phyloP scores from a whole-genome alignment of 306 rosid species.

The Mimosa bimucronata region DNA sequence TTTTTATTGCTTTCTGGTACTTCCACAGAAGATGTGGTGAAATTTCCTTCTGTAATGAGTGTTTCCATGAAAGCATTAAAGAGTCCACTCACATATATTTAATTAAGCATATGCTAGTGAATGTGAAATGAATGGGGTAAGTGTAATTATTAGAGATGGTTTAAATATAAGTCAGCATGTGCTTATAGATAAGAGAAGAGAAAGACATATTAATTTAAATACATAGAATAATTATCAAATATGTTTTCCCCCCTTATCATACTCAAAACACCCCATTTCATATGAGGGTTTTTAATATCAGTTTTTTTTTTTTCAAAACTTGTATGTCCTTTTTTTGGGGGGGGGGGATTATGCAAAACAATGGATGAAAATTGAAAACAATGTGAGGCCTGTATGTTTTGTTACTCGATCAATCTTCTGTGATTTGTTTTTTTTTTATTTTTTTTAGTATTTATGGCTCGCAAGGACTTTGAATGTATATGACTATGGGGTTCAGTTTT shows the following conservation, averaged over 20 bases:
- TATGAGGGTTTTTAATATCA: neutral
- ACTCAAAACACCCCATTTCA: neutral
- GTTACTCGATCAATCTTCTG: neutral
- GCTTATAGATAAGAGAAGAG: neutral
- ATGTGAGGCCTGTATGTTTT: neutral
- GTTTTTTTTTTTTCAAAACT: neutral
- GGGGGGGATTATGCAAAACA: too few relatives aligned
- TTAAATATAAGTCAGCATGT: neutral
- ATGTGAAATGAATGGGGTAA: neutral
- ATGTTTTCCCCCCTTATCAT: neutral
- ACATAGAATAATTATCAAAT: neutral
- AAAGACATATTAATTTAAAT: neutral
- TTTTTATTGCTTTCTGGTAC: slow-evolving; percentile 20
- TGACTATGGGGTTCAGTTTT: too few relatives aligned
- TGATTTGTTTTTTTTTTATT: neutral
- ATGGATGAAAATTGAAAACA: too few relatives aligned
- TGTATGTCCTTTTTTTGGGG: too few relatives aligned
- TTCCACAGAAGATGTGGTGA: neutral
- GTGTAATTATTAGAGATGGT: neutral
- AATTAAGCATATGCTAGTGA: neutral
- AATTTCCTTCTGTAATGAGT: slow-evolving; percentile 17
- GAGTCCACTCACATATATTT: slow-evolving; percentile 16
- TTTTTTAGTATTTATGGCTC: too few relatives aligned
- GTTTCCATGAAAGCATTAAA: neutral
- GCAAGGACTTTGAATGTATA: too few relatives aligned